These are phyloP conservation scores for Microcos paniculata DNA, from an alignment of 345 rosid genomes.

Conservation along the genomic window DNA sequence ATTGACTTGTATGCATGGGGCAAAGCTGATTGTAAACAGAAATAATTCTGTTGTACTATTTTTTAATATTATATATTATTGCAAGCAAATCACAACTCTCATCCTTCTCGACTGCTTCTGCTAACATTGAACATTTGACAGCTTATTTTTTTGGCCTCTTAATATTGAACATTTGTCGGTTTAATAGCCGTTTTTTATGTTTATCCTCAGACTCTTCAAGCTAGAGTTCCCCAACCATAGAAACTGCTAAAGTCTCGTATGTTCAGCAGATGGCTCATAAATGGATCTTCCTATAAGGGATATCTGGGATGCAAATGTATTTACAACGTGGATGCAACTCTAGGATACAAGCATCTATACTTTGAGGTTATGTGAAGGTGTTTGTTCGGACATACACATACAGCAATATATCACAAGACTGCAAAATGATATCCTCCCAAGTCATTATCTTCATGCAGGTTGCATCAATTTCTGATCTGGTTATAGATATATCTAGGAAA, in stretches of 20 bases:
- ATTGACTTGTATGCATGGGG: not conserved
- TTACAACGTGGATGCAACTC: not conserved
- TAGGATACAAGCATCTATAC: not conserved
- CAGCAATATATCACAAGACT: not conserved
- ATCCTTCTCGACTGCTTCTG: not conserved
- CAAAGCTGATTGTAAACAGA: not conserved
- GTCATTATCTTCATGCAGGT: not conserved
- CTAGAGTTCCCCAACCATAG: not conserved
- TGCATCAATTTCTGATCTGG: not conserved
- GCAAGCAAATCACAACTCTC: not conserved
- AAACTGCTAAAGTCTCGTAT: no score
- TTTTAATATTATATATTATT: not conserved
- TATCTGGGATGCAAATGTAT: not conserved
- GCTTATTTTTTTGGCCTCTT: not conserved
- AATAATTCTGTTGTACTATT: not conserved
- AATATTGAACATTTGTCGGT: no score
- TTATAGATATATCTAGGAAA: not conserved
- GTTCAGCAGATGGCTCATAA: no score
- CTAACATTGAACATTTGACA: not conserved
- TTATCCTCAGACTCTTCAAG: not conserved
- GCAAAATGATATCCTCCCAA: not conserved
- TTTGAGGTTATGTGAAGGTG: not conserved
- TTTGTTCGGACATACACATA: not conserved
- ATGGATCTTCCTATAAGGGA: not conserved
- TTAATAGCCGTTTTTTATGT: not conserved